A percentile compares a stretch with the other conserved stretches of the same genome.
phyloP scores from a whole-genome alignment of 208 protist species.

The Endotrypanum monterogeii region DNA sequence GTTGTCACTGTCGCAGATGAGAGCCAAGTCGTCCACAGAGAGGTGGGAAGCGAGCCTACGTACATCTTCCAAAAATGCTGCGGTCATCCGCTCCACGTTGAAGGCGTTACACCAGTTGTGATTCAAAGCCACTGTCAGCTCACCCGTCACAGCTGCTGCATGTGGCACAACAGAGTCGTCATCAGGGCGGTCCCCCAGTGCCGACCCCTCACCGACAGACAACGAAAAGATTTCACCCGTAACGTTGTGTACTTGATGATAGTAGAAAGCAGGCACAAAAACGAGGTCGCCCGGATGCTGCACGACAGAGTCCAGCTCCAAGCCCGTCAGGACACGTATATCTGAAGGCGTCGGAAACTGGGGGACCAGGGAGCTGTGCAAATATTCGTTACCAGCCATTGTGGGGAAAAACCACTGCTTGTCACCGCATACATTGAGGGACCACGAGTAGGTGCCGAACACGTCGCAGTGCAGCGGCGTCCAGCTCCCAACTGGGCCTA shows the following conservation, averaged over 20 bases:
- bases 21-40: conserved; percentile 37
- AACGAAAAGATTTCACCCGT: conserved; percentile 35
- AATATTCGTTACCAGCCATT: conserved; percentile 41
- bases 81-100: conserved; percentile 62
- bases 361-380: conserved; percentile 33
- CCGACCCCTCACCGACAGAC: neutral
- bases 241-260: conserved; percentile 88
- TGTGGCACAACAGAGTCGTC: neutral
- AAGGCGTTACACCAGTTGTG: conserved; percentile 90
- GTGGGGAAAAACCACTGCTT: conserved; percentile 88
- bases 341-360: conserved; percentile 51
- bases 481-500: conserved; percentile 63
- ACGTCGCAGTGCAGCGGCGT: conserved; percentile 88
- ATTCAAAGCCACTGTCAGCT: conserved; percentile 75
- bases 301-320: conserved; percentile 46
- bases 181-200: neutral
- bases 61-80: conserved; percentile 53
- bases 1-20: conserved; percentile 47
- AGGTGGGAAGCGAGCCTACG: conserved; percentile 35
- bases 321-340: conserved; percentile 59
- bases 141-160: neutral
- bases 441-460: conserved; percentile 90
- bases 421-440: conserved; percentile 80
- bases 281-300: conserved; percentile 82
- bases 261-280: conserved; percentile 78